Evolutionary conservation across 2,329 filamentous ascomycete species (phyloP).

Genomic region (Chaetomium strumarium): DNA sequence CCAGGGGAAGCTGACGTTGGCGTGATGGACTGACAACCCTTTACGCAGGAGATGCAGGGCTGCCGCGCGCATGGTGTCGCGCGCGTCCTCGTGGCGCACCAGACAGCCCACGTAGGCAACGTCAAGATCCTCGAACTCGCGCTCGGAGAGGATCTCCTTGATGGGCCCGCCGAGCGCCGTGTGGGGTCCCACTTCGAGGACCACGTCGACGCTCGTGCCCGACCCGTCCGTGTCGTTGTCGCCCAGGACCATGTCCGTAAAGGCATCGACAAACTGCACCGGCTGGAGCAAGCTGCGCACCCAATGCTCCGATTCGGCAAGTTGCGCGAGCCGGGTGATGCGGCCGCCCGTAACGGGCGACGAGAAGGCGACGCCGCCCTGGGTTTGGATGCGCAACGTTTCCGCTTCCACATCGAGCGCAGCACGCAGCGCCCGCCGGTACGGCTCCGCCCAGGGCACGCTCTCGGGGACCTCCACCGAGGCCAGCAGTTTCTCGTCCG

Average conservation of each 20-base stretch:
- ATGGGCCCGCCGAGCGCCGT: constrained; percentile 28
- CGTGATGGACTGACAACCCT: not conserved
- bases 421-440: too few species aligned
- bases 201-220: constrained; percentile 19
- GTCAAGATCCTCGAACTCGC: constrained; percentile 18
- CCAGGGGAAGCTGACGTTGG: not conserved
- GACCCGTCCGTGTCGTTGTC: constrained; percentile 11
- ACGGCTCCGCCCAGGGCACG: too few species aligned
- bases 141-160: constrained; percentile 24
- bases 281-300: constrained; percentile 32
- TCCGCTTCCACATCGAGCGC: too few species aligned
- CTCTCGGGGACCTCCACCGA: too few species aligned
- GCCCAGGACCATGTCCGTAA: constrained; percentile 13
- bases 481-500: too few species aligned
- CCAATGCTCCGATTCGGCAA: too few species aligned
- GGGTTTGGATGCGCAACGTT: constrained; percentile 2
- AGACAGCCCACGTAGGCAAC: constrained; percentile 21
- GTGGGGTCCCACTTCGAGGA: constrained; percentile 31
- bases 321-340: constrained; percentile 9
- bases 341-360: constrained; percentile 24
- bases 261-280: constrained; percentile 30
- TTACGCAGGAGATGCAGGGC: not conserved
- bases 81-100: constrained; percentile 18
- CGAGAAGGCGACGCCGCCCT: constrained; percentile 7
- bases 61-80: constrained; percentile 17